Base-by-base conservation (phyloP, 2,329 filamentous ascomycete species). In the Blastomyces gilchristii region DNA sequence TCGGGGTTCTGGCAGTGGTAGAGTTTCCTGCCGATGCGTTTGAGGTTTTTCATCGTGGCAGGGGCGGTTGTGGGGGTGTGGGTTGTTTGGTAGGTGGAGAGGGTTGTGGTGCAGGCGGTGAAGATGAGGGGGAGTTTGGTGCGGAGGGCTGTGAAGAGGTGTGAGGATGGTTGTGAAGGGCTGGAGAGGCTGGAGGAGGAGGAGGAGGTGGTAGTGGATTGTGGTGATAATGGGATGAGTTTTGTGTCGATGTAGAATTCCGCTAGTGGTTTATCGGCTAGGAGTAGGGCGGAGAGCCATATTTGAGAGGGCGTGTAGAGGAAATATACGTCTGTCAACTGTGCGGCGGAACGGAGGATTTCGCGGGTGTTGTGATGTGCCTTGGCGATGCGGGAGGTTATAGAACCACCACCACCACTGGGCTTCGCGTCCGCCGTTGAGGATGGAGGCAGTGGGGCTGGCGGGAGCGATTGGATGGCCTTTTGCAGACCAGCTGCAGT, bases 271-370 rank as follows among this genome's bases (percentile, higher is more conserved):
- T 71, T 69, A 72, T 97, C 93, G 0, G 87, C 89, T 60, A 95
- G 82, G 16, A 87, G 81, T 37, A 97, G 77, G 0, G 92, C 86
- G 0, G 90, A 87, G 64, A 97, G 82, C 86, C 92, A 92, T 73
- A 97, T 96, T 74, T 99, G 94, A 31, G 90, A 89, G 0, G 94
- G 94, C 0, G 93, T 93, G 77, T 90, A 97, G 75, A 96, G 88
- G 77, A 97, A 97, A 78, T 97, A 97, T n/a, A 85, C 91, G 70
- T 99, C 94, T 34, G 93, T 96, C 65, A 97, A 82, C 60, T 96
- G 79, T 0, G 91, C 89, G 63, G 90, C 89, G 62, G 86, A 88
- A 71, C 90, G 90, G 62, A 95, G 83, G 57, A 90, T 81, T 25
- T 87, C 84, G 52, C 89, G 83, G 0, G 92, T 89, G 61, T 82